phyloP scores from a whole-genome alignment of 2,329 filamentous ascomycete species.

The Anthostomella pinea region DNA sequence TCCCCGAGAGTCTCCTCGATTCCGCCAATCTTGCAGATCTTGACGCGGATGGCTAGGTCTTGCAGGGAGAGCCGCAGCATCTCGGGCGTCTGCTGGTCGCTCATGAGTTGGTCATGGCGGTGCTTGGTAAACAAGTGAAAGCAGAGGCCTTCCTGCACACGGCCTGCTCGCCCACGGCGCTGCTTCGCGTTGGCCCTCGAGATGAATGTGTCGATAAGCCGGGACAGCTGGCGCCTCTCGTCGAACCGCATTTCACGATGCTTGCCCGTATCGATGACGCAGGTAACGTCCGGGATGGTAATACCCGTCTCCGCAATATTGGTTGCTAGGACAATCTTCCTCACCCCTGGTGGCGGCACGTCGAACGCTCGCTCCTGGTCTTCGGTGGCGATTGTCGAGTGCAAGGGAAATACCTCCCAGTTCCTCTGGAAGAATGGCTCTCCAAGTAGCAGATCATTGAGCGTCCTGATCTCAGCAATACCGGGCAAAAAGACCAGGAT shows the following conservation, averaged over 20 bases:
- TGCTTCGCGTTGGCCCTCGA: conserved; percentile 95
- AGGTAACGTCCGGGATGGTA: conserved; percentile 96
- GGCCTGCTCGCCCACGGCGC: conserved; percentile 85
- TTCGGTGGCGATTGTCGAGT: conserved; percentile 92
- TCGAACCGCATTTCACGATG: conserved; percentile 98
- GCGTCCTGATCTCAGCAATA: conserved; percentile 83
- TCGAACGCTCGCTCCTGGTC: conserved; percentile 94
- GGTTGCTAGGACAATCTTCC: conserved; percentile 94
- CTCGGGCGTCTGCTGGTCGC: conserved; percentile 91
- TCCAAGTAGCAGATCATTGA: conserved; percentile 81
- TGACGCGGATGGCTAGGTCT: conserved; percentile 91
- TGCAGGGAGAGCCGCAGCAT: conserved; percentile 93
- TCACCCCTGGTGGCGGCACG: conserved; percentile 73
- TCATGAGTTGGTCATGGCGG: conserved; percentile 80
- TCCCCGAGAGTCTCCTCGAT: conserved; percentile 87
- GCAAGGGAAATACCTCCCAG: conserved; percentile 86
- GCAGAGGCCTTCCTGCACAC: conserved; percentile 91
- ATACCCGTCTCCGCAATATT: conserved; percentile 99
- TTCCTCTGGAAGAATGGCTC: conserved; percentile 70
- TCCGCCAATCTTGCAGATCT: conserved; percentile 92
- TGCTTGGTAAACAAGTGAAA: conserved; percentile 94
- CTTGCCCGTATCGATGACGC: conserved; percentile 93
- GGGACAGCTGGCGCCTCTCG: conserved; percentile 84
- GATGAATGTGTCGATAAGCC: conserved; percentile 91
- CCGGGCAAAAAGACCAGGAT: conserved; percentile 94